Evolutionary conservation across 192 early-diverging fungal genomes (phyloP).

Genomic region (Coemansia reversa): DNA sequence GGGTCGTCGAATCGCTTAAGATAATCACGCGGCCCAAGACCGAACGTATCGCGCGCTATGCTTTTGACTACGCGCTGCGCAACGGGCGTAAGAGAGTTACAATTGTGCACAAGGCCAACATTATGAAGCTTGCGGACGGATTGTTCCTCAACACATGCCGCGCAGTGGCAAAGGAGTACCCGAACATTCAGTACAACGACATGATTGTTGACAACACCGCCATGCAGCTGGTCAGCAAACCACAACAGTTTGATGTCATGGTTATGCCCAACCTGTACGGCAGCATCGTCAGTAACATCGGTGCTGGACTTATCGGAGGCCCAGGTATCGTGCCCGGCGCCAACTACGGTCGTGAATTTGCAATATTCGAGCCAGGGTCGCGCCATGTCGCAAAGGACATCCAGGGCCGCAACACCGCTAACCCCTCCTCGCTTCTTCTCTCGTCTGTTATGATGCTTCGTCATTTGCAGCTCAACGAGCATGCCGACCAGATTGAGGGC

Average conservation of each 20-base stretch:
- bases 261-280: slow-evolving; percentile 99
- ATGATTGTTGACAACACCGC: slow-evolving; percentile 99
- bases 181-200: slow-evolving; percentile 90
- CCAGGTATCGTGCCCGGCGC: slow-evolving; percentile 95
- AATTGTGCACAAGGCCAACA: slow-evolving; percentile 99
- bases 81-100: slow-evolving; percentile 98
- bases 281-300: slow-evolving; percentile 98
- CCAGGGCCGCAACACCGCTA: slow-evolving; percentile 91
- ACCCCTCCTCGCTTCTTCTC: slow-evolving; percentile 91
- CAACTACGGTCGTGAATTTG: slow-evolving; percentile 97
- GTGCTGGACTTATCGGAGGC: slow-evolving; percentile 93
- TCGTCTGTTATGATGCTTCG: slow-evolving; percentile 95
- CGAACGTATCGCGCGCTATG: slow-evolving; percentile 97
- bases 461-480: slow-evolving; percentile 85
- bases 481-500: slow-evolving; percentile 88
- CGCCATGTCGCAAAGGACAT: slow-evolving; percentile 98
- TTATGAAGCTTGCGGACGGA: slow-evolving; percentile 99
- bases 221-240: slow-evolving; percentile 98
- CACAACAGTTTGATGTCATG: slow-evolving; percentile 98
- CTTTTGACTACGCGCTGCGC: slow-evolving; percentile 98
- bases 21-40: slow-evolving; percentile 96
- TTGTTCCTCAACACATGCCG: slow-evolving; percentile 97
- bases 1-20: slow-evolving; percentile 98
- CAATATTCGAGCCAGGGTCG: slow-evolving; percentile 97
- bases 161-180: slow-evolving; percentile 93